phyloP scores from a whole-genome alignment of 345 rosid species.

The Gossypioides kirkii region DNA sequence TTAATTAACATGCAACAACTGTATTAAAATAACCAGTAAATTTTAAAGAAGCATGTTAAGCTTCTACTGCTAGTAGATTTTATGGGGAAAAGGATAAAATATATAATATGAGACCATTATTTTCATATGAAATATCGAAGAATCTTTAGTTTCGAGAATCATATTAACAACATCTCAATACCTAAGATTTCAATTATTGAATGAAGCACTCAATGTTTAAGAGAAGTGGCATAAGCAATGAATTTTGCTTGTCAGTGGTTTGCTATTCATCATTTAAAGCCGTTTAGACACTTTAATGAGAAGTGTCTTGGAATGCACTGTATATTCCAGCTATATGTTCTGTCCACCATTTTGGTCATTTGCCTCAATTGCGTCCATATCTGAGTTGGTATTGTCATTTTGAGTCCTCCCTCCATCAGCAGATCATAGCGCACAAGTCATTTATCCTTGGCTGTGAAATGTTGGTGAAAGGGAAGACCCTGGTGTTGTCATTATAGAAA shows the following conservation, averaged over 20 bases:
- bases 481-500: too few species aligned
- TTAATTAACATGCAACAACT: too few species aligned
- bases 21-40: too few species aligned
- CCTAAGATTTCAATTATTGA: neutral
- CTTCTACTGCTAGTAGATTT: too few species aligned
- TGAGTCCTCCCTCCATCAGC: too few species aligned
- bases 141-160: neutral
- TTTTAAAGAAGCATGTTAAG: too few species aligned
- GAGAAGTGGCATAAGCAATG: neutral
- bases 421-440: too few species aligned
- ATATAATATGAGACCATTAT: too few species aligned
- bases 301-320: conserved; percentile 34
- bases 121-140: neutral
- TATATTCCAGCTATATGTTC: neutral
- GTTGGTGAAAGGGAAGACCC: too few species aligned
- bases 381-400: neutral
- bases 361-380: neutral
- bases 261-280: neutral
- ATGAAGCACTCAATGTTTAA: neutral
- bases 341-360: neutral
- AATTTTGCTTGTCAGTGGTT: too few species aligned
- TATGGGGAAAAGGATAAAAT: too few species aligned
- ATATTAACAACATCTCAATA: neutral
- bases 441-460: too few species aligned
- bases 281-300: conserved; percentile 14